Conservation (phyloP, 78 protist species). For the Speleostelium caveatum region DNA sequence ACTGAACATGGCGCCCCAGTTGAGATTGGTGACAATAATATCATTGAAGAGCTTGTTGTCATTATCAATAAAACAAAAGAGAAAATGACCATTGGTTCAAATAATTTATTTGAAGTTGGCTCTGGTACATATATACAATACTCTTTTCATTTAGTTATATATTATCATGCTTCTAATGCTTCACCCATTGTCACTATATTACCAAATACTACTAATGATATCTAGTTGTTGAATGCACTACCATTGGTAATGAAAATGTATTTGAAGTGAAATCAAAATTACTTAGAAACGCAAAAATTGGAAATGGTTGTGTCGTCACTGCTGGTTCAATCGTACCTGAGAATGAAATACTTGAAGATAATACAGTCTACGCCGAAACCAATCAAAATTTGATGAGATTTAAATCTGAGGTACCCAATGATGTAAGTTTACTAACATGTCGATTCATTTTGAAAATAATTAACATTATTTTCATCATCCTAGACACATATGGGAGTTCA, state of each 20-base stretch:
- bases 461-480: neutral
- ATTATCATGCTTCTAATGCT: neutral
- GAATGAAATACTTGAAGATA: slow-evolving; percentile 5
- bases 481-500: slow-evolving; percentile 41
- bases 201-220: neutral
- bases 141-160: too few relatives aligned
- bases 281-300: slow-evolving; percentile 4
- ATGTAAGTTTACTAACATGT: neutral
- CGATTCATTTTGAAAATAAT: neutral
- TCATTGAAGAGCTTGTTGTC: slow-evolving; percentile 55
- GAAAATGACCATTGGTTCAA: slow-evolving; percentile 47
- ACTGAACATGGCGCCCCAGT: slow-evolving; percentile 39
- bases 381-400: neutral
- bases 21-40: slow-evolving; percentile 50
- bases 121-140: slow-evolving; percentile 7
- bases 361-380: slow-evolving; percentile 11
- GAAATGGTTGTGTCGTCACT: slow-evolving; percentile 38
- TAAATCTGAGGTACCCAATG: slow-evolving; percentile 4
- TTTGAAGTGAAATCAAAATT: slow-evolving; percentile 60
- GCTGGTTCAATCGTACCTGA: slow-evolving; percentile 41
- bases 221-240: slow-evolving; percentile 56
- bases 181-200: neutral
- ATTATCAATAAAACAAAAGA: slow-evolving; percentile 41
- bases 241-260: slow-evolving; percentile 75
- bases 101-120: slow-evolving; percentile 77